Percentiles rank a stretch among this genome's conserved stretches.
Evolutionary conservation across 2,329 filamentous ascomycete species (phyloP).

Genomic region (Venturia carpophila): DNA sequence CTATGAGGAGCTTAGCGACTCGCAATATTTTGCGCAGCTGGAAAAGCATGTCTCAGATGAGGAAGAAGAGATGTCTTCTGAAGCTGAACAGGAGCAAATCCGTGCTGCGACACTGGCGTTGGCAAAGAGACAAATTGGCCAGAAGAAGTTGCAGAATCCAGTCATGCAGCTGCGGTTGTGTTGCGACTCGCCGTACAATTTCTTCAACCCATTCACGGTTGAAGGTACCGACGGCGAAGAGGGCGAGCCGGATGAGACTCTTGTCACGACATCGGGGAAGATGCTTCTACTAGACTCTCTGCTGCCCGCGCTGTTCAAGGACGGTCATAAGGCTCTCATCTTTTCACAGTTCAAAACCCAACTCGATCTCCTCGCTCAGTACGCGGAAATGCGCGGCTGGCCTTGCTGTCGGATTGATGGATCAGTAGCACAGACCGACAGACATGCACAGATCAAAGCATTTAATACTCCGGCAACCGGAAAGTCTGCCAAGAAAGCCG

Average conservation of each 20-base stretch:
- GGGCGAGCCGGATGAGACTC: slow-evolving; percentile 60
- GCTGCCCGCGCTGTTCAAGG: slow-evolving; percentile 63
- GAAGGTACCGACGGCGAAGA: slow-evolving; percentile 45
- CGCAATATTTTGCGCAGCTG: slow-evolving; percentile 73
- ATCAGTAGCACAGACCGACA: slow-evolving; percentile 61
- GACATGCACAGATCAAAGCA: slow-evolving; percentile 41
- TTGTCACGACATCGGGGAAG: slow-evolving; percentile 85
- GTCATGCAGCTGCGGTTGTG: slow-evolving; percentile 85
- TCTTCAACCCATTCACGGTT: slow-evolving; percentile 74
- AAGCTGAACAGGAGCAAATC: slow-evolving; percentile 55
- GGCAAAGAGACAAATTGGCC: slow-evolving; percentile 79
- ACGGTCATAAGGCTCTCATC: slow-evolving; percentile 83
- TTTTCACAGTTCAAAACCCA: slow-evolving; percentile 97
- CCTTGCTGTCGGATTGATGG: slow-evolving; percentile 86
- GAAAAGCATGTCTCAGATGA: slow-evolving; percentile 48
- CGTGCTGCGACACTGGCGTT: slow-evolving; percentile 61
- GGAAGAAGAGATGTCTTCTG: slow-evolving; percentile 33
- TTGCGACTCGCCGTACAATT: slow-evolving; percentile 92
- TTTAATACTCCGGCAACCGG: slow-evolving; percentile 31
- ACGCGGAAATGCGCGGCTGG: slow-evolving; percentile 71
- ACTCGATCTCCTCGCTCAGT: slow-evolving; percentile 82
- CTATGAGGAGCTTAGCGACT: slow-evolving; percentile 67
- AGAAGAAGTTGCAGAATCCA: slow-evolving; percentile 88
- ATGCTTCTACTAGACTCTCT: slow-evolving; percentile 90
- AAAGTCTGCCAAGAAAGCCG: slow-evolving; percentile 47